Conservation (phyloP, 2,329 filamentous ascomycete genomes). For the Botrytis aclada region DNA sequence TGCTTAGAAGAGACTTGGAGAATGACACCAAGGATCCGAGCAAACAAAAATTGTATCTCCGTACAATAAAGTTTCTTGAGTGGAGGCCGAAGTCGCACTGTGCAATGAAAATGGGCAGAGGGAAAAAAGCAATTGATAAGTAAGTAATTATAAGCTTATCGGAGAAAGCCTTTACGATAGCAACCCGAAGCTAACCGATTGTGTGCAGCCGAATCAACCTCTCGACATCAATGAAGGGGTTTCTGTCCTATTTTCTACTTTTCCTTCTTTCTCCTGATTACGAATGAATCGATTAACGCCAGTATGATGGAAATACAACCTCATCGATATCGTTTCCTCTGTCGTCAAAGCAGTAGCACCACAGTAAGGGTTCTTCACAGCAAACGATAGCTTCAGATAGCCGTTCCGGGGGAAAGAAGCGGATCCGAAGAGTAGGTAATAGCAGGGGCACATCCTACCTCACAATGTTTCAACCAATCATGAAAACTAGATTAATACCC, state of each 20-base stretch:
- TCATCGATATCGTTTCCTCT: too few relatives aligned
- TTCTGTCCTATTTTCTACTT: not conserved
- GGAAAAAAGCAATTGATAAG: not conserved
- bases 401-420: slow-evolving; percentile 10
- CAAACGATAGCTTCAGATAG: not conserved
- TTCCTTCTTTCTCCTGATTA: not conserved
- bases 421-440: slow-evolving; percentile 1
- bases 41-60: not conserved
- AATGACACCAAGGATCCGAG: not conserved
- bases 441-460: not conserved
- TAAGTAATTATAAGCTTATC: slow-evolving; percentile 2
- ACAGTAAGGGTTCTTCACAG: not conserved
- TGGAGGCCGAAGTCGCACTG: not conserved
- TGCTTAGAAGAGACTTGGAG: not conserved
- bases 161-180: slow-evolving; percentile 5
- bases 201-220: not conserved
- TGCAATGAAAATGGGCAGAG: not conserved
- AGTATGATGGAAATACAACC: not conserved
- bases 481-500: slow-evolving; percentile 4
- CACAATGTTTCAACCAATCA: not conserved
- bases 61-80: slow-evolving; percentile 1
- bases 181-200: slow-evolving; percentile 3
- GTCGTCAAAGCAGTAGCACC: not conserved
- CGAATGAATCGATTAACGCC: too few relatives aligned
- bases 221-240: not conserved